Conservation (phyloP, 2,329 filamentous ascomycete genomes). For the Neocucurbitaria cava region DNA sequence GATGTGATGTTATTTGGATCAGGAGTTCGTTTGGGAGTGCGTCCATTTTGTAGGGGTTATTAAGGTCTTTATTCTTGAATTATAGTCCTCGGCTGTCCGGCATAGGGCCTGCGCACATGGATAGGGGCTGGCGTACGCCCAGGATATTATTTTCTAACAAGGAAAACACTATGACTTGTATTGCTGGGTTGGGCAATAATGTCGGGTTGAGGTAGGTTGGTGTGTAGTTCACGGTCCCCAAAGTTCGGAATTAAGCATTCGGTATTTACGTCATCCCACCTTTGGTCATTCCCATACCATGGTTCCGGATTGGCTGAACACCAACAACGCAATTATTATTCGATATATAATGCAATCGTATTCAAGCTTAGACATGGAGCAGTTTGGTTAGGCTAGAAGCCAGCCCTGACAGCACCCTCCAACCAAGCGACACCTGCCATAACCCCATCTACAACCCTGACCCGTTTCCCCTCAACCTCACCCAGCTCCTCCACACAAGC, state of each 20-base stretch:
- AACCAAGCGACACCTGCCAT: constrained; percentile 71
- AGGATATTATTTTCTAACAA: no score
- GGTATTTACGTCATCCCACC: constrained; percentile 7
- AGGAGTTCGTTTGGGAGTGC: constrained; percentile 46
- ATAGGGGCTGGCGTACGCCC: no score
- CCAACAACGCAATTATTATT: background rate
- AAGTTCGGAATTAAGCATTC: background rate
- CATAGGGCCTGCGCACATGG: background rate
- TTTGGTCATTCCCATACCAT: background rate
- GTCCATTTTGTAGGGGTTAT: constrained; percentile 20
- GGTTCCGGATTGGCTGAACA: background rate
- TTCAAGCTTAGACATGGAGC: background rate
- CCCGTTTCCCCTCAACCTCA: constrained; percentile 60
- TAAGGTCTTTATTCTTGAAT: background rate
- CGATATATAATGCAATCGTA: background rate
- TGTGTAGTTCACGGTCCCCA: background rate
- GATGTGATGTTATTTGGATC: constrained; percentile 41
- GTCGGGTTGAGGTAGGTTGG: background rate
- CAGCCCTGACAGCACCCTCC: constrained; percentile 57
- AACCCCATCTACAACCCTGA: constrained; percentile 82
- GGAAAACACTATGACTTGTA: background rate
- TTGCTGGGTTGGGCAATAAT: background rate
- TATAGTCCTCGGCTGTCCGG: background rate
- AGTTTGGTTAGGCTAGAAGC: constrained; percentile 26
- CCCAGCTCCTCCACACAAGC: constrained; percentile 72